phyloP scores from a whole-genome alignment of 2,329 filamentous ascomycete genomes.

The Stagonosporopsis vannaccii region DNA sequence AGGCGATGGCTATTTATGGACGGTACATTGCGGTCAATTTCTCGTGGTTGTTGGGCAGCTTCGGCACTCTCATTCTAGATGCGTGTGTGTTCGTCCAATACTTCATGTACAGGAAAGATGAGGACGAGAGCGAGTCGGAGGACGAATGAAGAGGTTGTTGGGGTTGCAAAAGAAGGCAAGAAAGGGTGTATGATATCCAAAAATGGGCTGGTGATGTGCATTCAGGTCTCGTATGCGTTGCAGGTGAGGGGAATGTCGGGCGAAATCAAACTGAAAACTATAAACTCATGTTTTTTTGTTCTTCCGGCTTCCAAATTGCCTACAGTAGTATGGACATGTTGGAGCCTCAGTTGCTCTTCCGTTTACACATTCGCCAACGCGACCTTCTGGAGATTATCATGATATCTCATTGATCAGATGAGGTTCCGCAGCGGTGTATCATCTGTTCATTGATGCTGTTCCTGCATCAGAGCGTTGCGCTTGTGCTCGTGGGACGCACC shows the following conservation, averaged over 20 bases:
- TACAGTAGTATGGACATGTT: neutral
- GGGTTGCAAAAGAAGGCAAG: neutral
- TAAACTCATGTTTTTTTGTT: neutral
- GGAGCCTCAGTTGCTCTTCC: neutral
- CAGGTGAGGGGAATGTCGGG: neutral
- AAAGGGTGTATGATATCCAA: neutral
- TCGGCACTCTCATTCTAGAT: constrained; percentile 86
- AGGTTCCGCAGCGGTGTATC: neutral
- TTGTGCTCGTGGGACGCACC: neutral
- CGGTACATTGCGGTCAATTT: constrained; percentile 88
- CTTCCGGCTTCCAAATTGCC: neutral
- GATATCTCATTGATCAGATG: neutral
- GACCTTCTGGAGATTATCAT: neutral
- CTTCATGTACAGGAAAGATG: constrained; percentile 75
- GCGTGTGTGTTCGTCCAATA: constrained; percentile 89
- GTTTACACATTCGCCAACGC: neutral
- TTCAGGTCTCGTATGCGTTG: neutral
- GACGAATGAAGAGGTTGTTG: constrained; percentile 23
- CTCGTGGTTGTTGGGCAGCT: constrained; percentile 88
- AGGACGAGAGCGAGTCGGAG: constrained; percentile 48
- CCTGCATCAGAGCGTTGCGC: neutral
- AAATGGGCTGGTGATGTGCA: neutral
- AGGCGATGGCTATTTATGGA: constrained; percentile 73
- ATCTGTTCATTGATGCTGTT: neutral
- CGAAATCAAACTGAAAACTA: neutral